Conservation (phyloP, 768 basidiomycete species). For the Hericium coralloides region DNA sequence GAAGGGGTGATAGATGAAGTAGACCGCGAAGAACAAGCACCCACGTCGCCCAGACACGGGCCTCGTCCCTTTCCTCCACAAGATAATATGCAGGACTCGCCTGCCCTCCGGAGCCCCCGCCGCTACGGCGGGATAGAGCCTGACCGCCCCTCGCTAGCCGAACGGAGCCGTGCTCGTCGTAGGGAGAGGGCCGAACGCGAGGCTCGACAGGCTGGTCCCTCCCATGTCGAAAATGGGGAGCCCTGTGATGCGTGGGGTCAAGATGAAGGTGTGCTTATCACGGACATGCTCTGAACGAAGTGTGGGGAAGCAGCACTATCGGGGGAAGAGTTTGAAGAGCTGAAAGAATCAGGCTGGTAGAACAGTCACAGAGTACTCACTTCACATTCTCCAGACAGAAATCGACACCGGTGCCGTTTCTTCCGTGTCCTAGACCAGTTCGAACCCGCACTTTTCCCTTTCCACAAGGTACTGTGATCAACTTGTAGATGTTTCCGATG, state of each 20-base stretch:
- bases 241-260: no score
- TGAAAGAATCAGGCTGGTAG: background rate
- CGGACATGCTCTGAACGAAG: conserved; percentile 57
- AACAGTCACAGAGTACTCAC: conserved; percentile 2
- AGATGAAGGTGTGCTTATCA: conserved; percentile 36
- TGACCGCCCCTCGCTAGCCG: background rate
- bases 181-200: conserved; percentile 8
- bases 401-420: conserved; percentile 76
- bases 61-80: background rate
- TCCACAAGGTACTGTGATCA: background rate
- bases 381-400: conserved; percentile 79
- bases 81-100: background rate
- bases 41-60: background rate
- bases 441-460: conserved; percentile 29
- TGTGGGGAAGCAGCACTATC: conserved; percentile 63
- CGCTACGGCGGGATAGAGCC: background rate
- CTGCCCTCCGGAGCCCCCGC: conserved; percentile 5
- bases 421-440: conserved; percentile 63
- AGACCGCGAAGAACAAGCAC: conserved; percentile 19
- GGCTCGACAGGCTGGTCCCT: conserved; percentile 14
- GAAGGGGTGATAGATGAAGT: conserved; percentile 22
- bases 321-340: background rate
- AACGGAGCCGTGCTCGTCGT: conserved; percentile 5
- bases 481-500: conserved; percentile 10
- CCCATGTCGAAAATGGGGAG: background rate